These are phyloP conservation scores for Curvularia lunata DNA, from an alignment of 2,329 filamentous ascomycete species.

Conservation along the genomic window DNA sequence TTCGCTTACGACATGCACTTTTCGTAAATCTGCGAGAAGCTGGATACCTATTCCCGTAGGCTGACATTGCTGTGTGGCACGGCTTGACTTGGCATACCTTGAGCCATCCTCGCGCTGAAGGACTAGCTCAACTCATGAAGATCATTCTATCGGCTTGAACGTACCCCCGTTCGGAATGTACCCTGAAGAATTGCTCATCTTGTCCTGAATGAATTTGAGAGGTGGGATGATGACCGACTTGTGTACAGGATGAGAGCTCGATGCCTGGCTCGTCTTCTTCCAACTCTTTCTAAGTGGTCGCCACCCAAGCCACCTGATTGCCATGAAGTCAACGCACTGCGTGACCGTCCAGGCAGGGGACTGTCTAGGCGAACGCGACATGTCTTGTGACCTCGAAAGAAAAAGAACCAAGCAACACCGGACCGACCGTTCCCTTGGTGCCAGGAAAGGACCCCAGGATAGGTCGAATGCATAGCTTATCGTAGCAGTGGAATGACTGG, in stretches of 20 bases:
- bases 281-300: neutral
- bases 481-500: neutral
- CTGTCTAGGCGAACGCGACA: neutral
- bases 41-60: neutral
- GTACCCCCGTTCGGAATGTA: neutral
- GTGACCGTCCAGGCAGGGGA: neutral
- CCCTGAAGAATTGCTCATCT: neutral
- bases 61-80: neutral
- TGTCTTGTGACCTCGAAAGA: neutral
- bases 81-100: neutral
- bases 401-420: neutral
- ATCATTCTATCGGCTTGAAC: neutral
- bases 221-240: neutral
- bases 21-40: neutral
- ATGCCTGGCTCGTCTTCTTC: neutral
- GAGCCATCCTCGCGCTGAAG: neutral
- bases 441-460: neutral
- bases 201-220: neutral
- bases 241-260: neutral
- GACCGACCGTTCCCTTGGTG: neutral
- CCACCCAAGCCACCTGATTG: neutral
- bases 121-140: neutral
- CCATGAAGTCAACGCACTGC: neutral
- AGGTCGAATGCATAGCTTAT: neutral
- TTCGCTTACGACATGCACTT: neutral